Evolutionary conservation across 257 asterid species (phyloP).

Genomic region (Nicotiana tabacum): DNA sequence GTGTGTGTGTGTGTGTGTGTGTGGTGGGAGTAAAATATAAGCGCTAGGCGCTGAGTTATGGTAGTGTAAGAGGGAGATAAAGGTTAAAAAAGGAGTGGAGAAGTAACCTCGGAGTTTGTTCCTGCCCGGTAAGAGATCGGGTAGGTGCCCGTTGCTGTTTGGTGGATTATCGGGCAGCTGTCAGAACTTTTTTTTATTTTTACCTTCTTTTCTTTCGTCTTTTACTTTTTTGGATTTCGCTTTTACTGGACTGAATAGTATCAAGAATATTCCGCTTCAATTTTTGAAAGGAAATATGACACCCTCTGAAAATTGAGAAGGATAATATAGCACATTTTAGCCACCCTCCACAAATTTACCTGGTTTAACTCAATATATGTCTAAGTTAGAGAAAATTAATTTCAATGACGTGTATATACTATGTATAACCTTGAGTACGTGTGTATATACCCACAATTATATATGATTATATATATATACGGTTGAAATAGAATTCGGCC

Average conservation of each 20-base stretch:
- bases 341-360: too few relatives aligned
- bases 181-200: background rate
- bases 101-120: conserved; percentile 36
- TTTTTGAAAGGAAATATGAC: background rate
- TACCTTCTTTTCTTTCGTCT: too few relatives aligned
- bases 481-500: too few relatives aligned
- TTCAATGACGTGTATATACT: too few relatives aligned
- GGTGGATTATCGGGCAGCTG: conserved; percentile 35
- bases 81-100: conserved; percentile 14
- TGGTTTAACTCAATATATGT: too few relatives aligned
- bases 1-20: background rate
- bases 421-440: too few relatives aligned
- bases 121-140: conserved; percentile 50
- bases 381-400: too few relatives aligned
- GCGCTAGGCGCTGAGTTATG: conserved; percentile 8
- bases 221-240: background rate
- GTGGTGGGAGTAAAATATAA: conserved; percentile 17
- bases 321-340: too few relatives aligned
- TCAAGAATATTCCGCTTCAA: background rate
- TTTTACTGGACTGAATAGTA: background rate
- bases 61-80: conserved; percentile 17
- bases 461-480: too few relatives aligned
- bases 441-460: too few relatives aligned
- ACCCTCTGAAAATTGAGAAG: too few relatives aligned
- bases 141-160: conserved; percentile 22